A percentile compares a stretch with the other conserved stretches of the same genome.
Conservation (phyloP, 2,329 filamentous ascomycete species). For the Calonectria hongkongensis region DNA sequence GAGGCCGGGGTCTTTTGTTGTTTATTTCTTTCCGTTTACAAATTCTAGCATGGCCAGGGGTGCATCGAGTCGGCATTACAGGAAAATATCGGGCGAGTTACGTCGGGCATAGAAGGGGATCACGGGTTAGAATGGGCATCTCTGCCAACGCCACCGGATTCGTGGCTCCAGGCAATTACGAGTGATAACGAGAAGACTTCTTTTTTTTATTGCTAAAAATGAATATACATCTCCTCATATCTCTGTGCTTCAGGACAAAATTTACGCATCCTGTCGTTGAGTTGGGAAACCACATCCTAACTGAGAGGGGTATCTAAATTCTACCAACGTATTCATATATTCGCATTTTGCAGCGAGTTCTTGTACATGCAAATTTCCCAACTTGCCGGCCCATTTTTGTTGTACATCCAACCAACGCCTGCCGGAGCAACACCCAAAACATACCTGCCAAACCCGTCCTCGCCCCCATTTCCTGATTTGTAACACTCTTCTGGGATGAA, state of each 20-base stretch:
- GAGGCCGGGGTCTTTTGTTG: slow-evolving; percentile 4
- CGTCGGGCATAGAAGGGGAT: background rate
- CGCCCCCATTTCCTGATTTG: background rate
- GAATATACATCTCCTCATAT: background rate
- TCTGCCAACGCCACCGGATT: slow-evolving; percentile 1
- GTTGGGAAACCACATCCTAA: slow-evolving; percentile 22
- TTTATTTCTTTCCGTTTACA: background rate
- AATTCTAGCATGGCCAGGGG: background rate
- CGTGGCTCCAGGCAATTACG: slow-evolving; percentile 2
- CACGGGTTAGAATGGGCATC: slow-evolving; percentile 11
- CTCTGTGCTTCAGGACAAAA: background rate
- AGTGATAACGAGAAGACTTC: slow-evolving; percentile 4
- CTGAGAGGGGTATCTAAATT: slow-evolving; percentile 38
- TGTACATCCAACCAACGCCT: slow-evolving; percentile 11
- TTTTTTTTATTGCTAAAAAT: slow-evolving; percentile 1
- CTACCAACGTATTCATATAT: background rate
- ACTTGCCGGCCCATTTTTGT: background rate
- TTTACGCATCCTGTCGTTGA: background rate
- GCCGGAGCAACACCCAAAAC: background rate
- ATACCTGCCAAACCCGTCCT: background rate
- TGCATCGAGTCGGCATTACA: slow-evolving; percentile 12
- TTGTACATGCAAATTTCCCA: background rate
- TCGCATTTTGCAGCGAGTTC: background rate
- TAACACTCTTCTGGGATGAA: background rate
- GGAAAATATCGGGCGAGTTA: slow-evolving; percentile 31